Conservation (phyloP, 106 monocot genomes). For the Xerophyta viscosa region DNA sequence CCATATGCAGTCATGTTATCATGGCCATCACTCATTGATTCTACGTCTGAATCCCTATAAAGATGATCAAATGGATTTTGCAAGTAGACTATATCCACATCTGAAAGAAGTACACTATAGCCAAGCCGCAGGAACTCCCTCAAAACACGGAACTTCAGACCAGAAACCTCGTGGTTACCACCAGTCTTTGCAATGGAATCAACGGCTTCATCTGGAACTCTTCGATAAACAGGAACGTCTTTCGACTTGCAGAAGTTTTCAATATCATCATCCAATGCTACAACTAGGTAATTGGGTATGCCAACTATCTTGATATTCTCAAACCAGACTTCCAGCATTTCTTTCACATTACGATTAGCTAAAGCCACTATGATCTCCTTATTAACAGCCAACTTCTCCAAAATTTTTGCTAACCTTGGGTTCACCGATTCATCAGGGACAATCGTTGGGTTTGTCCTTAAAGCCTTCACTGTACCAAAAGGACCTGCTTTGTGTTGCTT, state of each 20-base stretch:
- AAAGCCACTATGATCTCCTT: conserved; percentile 77
- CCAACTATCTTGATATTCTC: conserved; percentile 71
- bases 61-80: conserved; percentile 91
- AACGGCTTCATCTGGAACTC: conserved; percentile 52
- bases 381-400: conserved; percentile 51
- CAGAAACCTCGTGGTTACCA: conserved; percentile 89
- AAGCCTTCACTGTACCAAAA: conserved; percentile 68
- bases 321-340: conserved; percentile 74
- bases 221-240: conserved; percentile 74
- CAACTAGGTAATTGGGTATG: conserved; percentile 70
- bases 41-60: conserved; percentile 80
- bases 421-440: conserved; percentile 78
- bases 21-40: conserved; percentile 97
- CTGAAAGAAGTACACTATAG: conserved; percentile 88
- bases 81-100: conserved; percentile 86
- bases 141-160: conserved; percentile 74
- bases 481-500: conserved; percentile 53
- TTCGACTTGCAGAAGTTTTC: conserved; percentile 69
- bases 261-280: conserved; percentile 74
- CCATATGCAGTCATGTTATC: conserved; percentile 86
- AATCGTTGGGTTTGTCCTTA: conserved; percentile 66
- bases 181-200: conserved; percentile 66
- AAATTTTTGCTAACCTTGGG: conserved; percentile 61
- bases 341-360: conserved; percentile 80
- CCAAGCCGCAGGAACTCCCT: conserved; percentile 95